Evolutionary conservation across 1,284 basidiomycete genomes (phyloP).

Genomic region (Ceratorhiza oryzae-sativae): DNA sequence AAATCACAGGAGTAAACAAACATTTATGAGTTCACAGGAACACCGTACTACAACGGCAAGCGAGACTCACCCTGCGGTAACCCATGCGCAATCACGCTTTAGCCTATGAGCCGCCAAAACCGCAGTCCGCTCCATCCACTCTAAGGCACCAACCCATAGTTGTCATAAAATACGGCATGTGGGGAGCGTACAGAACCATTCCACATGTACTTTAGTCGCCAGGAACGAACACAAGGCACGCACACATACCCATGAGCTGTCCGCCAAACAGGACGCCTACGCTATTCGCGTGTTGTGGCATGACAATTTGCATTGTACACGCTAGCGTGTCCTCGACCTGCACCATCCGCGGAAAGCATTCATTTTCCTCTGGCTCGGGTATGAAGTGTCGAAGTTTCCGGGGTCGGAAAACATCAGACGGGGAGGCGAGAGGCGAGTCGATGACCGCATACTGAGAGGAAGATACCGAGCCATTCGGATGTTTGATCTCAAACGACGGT

Average conservation of each 20-base stretch:
- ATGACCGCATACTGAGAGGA: background rate
- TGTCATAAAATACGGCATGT: background rate
- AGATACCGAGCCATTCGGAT: background rate
- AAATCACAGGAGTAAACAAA: background rate
- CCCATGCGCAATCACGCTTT: constrained; percentile 42
- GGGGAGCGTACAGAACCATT: background rate
- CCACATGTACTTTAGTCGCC: background rate
- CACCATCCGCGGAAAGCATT: constrained; percentile 29
- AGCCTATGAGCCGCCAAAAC: constrained; percentile 41
- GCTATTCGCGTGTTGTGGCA: constrained; percentile 45
- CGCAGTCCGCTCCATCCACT: constrained; percentile 43
- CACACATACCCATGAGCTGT: constrained; percentile 44
- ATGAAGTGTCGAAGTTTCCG: constrained; percentile 21
- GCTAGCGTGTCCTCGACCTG: constrained; percentile 42
- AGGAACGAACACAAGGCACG: background rate
- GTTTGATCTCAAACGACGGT: background rate
- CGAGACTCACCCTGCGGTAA: constrained; percentile 41
- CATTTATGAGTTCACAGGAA: background rate
- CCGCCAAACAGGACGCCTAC: constrained; percentile 44
- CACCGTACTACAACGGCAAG: constrained; percentile 16
- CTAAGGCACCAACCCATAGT: constrained; percentile 11
- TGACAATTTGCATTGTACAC: constrained; percentile 43
- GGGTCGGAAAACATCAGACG: constrained; percentile 28
- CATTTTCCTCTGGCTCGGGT: background rate
- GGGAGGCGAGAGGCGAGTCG: constrained; percentile 10